Evolutionary conservation across 2,329 filamentous ascomycete genomes (phyloP).

Genomic region (Fusarium incarnatum): DNA sequence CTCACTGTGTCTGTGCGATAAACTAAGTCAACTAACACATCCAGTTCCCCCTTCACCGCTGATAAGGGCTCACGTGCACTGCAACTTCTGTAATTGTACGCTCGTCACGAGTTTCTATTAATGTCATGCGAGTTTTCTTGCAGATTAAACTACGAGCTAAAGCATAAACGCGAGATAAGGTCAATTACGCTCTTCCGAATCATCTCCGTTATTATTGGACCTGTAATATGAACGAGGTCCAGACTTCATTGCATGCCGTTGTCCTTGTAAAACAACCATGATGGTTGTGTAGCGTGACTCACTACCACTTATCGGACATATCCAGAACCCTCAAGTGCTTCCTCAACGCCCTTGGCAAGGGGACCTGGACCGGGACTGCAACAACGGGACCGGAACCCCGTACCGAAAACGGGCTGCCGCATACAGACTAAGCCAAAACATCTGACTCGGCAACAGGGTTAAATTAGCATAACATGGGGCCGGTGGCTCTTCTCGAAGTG

Average conservation of each 20-base stretch:
- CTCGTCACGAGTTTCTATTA: constrained; percentile 26
- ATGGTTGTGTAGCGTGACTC: constrained; percentile 35
- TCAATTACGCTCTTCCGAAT: constrained; percentile 14
- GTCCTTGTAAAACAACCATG: constrained; percentile 8
- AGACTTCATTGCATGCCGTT: constrained; percentile 12
- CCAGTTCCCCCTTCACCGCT: constrained; percentile 19
- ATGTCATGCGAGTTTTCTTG: constrained; percentile 16
- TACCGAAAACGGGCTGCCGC: constrained; percentile 36
- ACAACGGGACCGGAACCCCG: constrained; percentile 30
- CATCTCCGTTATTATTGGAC: constrained; percentile 31
- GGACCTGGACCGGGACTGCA: constrained; percentile 14
- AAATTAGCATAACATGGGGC: constrained; percentile 39
- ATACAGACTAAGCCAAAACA: constrained; percentile 37
- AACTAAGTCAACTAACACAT: constrained; percentile 7
- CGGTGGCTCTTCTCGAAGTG: constrained; percentile 36
- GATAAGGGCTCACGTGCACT: constrained; percentile 23
- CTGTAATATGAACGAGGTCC: constrained; percentile 5
- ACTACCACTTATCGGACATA: constrained; percentile 13
- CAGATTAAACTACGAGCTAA: constrained; percentile 24
- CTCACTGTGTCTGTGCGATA: constrained; percentile 31
- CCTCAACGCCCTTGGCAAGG: constrained; percentile 24
- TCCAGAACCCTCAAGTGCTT: constrained; percentile 21
- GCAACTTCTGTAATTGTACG: not conserved
- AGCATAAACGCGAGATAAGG: constrained; percentile 14
- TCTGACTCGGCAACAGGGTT: constrained; percentile 47